Evolutionary conservation across 169 alveolate genomes (phyloP), one percentile per base, ranked within the genome.

Genomic region (Sarcocystis neurona): DNA sequence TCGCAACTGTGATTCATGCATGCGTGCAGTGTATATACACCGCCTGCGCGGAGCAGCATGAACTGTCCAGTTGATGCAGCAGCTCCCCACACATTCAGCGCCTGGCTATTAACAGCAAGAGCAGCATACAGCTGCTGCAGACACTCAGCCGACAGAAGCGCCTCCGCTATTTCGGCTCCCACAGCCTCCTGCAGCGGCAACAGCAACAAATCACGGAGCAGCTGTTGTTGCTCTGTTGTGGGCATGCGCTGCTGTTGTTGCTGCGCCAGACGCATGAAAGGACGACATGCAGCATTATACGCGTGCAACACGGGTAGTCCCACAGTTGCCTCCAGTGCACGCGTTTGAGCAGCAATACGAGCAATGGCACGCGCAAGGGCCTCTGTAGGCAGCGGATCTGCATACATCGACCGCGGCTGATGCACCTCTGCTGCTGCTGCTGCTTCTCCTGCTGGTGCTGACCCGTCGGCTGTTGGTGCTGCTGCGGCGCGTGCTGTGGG

Each of bases 1-100:
- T 63, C 75, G 75, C 75, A 63, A 41, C 75, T 63, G 75, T 63
- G 75, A 41, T 63, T 63, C 4, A n/a, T 20, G 75, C 75, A 63
- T n/a, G 75, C 75, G n/a, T 63, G 75, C 27, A 63, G 75, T 15
- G 75, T 63, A 18, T 63, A 63, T 2, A 63, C 75, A n/a, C 75
- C 75, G 39, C 75, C 75, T 37, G n/a, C 75, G 1, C 75, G 34
- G 2, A 63, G 39, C 44, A 63, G 46, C 75, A 63, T 63, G 39
- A 63, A 41, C 27, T 37, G 46, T 37, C 75, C 75, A 41, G 39
- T 10, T 20, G 75, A 30, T n/a, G n/a, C n/a, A 37, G 75, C 27
- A 15, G 75, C 75, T 2, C 75, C 75, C 75, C 75, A 63, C n/a
- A 63, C 3, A 18, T 63, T 10, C 44, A 63, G 8, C 27, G 75